phyloP scores from a whole-genome alignment of 2,329 filamentous ascomycete genomes.

The Ilyonectria destructans region DNA sequence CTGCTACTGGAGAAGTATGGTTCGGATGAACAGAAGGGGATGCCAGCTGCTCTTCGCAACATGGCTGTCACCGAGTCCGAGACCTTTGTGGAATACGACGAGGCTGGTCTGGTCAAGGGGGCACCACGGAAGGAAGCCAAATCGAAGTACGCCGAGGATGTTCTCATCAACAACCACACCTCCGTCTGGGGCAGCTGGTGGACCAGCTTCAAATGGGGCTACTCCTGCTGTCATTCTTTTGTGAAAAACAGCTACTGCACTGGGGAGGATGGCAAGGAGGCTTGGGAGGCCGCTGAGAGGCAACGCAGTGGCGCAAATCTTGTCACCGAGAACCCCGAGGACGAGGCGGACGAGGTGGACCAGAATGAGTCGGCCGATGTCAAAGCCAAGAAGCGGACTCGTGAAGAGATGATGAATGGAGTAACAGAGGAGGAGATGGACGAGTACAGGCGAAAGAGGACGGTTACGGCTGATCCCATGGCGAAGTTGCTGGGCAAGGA shows the following conservation, averaged over 20 bases:
- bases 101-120: conserved; percentile 91
- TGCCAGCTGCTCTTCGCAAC: conserved; percentile 75
- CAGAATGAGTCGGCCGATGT: conserved; percentile 52
- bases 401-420: conserved; percentile 84
- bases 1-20: conserved; percentile 88
- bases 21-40: conserved; percentile 69
- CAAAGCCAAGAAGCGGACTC: conserved; percentile 77
- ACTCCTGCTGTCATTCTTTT: conserved; percentile 92
- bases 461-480: conserved; percentile 88
- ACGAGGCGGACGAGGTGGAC: conserved; percentile 49
- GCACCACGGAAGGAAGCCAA: conserved; percentile 81
- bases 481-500: conserved; percentile 84
- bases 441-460: conserved; percentile 83
- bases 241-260: conserved; percentile 99
- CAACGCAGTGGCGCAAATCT: conserved; percentile 67
- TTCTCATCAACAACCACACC: conserved; percentile 91
- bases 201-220: conserved; percentile 96
- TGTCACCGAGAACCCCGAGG: conserved; percentile 51
- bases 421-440: conserved; percentile 90
- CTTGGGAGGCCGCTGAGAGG: conserved; percentile 83
- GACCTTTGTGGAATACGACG: conserved; percentile 94
- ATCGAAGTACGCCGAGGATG: conserved; percentile 93
- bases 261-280: conserved; percentile 87
- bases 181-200: conserved; percentile 98
- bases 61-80: conserved; percentile 86